Conservation (phyloP, 768 basidiomycete species). For the Dioszegia aurantiaca region DNA sequence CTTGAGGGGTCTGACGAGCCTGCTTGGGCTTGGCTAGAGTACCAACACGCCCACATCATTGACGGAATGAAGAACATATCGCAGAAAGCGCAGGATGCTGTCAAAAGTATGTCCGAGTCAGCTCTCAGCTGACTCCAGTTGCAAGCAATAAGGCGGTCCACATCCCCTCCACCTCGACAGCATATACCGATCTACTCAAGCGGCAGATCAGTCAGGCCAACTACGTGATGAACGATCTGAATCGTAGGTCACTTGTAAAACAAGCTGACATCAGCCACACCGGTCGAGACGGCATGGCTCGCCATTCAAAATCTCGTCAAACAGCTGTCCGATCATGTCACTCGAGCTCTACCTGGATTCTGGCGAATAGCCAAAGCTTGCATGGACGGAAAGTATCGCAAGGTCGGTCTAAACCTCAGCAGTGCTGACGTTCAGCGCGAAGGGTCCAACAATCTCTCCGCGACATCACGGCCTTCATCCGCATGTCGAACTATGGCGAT, state of each 20-base stretch:
- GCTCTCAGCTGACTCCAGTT: conserved; percentile 1
- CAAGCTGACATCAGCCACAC: conserved; percentile 23
- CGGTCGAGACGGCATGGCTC: conserved; percentile 69
- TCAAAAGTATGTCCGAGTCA: conserved; percentile 57
- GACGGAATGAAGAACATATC: conserved; percentile 69
- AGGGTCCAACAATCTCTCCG: conserved; percentile 38
- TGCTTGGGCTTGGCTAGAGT: conserved; percentile 92
- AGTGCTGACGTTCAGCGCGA: conserved; percentile 33
- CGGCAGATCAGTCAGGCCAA: conserved; percentile 24
- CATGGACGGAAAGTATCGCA: conserved; percentile 88
- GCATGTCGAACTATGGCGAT: conserved; percentile 84
- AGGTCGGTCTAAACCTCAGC: conserved; percentile 56
- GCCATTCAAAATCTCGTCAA: conserved; percentile 75
- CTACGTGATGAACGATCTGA: conserved; percentile 19
- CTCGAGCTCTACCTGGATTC: conserved; percentile 83
- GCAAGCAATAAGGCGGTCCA: conserved; percentile 1
- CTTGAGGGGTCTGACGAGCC: conserved; percentile 83
- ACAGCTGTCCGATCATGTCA: conserved; percentile 77
- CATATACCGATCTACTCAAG: conserved; percentile 54
- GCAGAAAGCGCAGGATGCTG: conserved; percentile 57
- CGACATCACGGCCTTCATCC: conserved; percentile 71
- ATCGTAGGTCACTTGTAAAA: conserved; percentile 18
- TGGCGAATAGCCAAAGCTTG: conserved; percentile 89
- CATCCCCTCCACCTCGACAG: conserved; percentile 50
- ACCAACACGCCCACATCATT: conserved; percentile 82